phyloP scores from a whole-genome alignment of 176 grass and related monocot genomes.

The Bromus sterilis region DNA sequence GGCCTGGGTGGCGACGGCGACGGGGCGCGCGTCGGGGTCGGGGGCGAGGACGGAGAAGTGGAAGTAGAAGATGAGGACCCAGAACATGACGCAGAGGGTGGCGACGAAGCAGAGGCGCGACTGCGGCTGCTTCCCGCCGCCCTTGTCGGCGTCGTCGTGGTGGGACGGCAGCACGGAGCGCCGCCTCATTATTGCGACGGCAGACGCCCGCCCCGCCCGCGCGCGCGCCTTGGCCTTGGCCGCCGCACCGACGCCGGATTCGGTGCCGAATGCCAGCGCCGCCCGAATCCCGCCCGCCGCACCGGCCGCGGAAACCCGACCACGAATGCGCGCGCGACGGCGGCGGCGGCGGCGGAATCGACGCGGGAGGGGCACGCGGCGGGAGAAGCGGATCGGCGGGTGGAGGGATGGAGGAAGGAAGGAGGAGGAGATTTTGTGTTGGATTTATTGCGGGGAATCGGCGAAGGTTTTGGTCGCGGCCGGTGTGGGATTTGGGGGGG shows the following conservation, averaged over 20 bases:
- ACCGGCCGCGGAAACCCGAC: background rate
- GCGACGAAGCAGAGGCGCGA: conserved; percentile 82
- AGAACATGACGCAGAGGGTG: conserved; percentile 73
- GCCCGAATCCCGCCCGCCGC: background rate
- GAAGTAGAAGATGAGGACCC: conserved; percentile 94
- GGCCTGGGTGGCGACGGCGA: background rate
- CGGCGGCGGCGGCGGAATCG: background rate
- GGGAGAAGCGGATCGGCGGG: conserved; percentile 27
- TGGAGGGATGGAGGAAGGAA: too few species aligned
- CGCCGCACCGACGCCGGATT: background rate
- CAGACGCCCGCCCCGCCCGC: background rate
- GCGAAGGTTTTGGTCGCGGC: conserved; percentile 5
- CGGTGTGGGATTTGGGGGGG: conserved; percentile 10
- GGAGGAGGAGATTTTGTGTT: background rate
- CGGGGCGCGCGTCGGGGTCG: conserved; percentile 23
- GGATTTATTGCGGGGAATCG: background rate
- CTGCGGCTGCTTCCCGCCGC: conserved; percentile 44
- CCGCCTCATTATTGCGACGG: conserved; percentile 59
- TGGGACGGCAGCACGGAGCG: conserved; percentile 35
- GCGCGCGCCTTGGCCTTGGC: background rate
- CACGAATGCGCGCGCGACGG: background rate
- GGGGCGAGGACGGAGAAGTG: conserved; percentile 62
- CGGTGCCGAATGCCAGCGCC: background rate
- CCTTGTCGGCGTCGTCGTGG: conserved; percentile 68
- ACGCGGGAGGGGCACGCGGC: background rate